Base-by-base conservation (phyloP, 768 basidiomycete genomes). In the Podaxis sp. region DNA sequence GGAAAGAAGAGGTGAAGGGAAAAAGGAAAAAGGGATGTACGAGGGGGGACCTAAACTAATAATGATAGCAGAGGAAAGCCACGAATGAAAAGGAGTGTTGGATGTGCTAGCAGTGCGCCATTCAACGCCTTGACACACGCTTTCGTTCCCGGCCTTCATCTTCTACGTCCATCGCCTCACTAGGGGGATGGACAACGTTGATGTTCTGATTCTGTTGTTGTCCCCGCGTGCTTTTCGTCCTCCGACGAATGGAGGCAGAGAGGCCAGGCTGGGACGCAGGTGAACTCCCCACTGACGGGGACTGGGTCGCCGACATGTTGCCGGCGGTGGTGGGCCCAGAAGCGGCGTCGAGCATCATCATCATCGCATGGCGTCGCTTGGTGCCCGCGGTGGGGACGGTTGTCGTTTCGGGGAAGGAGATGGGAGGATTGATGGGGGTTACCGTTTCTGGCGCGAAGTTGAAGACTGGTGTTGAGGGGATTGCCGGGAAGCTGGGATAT, bases 101-200 rank as follows among this genome's bases (percentile, higher is more conserved):
- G 14, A 36, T 5, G 21, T 40, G 27, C 23, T 11, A 5, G 44
- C 52, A 32, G 16, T 6, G 5, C 32, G 42, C 40, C 47, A 55
- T 54, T 77, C 69, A 91, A 63, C 90, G 77, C 66, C 90, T 78
- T 9, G 88, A 79, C 36, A 89, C 80, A 50, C 90, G 81, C 68
- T 92, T 92, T 67, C 90, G 77, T 68, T 91, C 90, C 57, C 89
- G 79, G 1, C 79, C 79, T 13, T 89, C 89, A 55, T 91, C 90
- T 65, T 92, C 90, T 16, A 91, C 77, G 44, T 91, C 89, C 83
- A 91, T 90, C 62, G 80, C 82, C 52, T 83, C 82, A 25, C 72
- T 67, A 55, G 70, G 47, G 25, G 68, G 62, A 54, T 73, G 76
- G 5, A 72, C 72, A 51, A 74, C 66, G 63, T 69, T 78, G 63